Evolutionary conservation across 805 yeast genomes (phyloP).

Genomic region (Starmerella gropengiesseri): DNA sequence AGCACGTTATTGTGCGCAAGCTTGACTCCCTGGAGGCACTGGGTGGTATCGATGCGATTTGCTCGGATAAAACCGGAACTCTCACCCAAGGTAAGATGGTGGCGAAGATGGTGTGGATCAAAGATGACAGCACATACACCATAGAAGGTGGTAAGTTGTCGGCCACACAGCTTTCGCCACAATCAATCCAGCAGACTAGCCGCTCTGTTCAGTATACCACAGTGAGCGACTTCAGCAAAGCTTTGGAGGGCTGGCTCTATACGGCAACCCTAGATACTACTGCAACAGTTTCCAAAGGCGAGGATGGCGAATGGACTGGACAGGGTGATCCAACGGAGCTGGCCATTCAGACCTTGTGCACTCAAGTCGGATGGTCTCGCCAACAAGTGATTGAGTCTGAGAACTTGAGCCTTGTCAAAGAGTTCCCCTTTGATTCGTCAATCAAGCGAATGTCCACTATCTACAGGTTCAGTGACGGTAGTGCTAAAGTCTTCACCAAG

Average conservation of each 20-base stretch:
- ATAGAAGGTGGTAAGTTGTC: constrained; percentile 41
- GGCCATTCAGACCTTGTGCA: constrained; percentile 69
- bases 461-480: constrained; percentile 32
- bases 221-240: constrained; percentile 5
- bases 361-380: constrained; percentile 39
- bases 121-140: constrained; percentile 46
- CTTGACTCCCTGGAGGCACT: constrained; percentile 68
- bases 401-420: constrained; percentile 37
- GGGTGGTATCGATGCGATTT: constrained; percentile 68
- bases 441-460: constrained; percentile 63
- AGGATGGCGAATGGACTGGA: constrained; percentile 52
- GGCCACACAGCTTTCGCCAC: constrained; percentile 32
- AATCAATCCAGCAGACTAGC: not conserved
- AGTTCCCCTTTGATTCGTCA: constrained; percentile 66
- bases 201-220: not conserved
- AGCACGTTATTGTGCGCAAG: constrained; percentile 64
- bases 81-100: constrained; percentile 73
- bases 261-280: constrained; percentile 72
- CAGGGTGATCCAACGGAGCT: constrained; percentile 87
- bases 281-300: constrained; percentile 48
- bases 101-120: constrained; percentile 59
- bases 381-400: constrained; percentile 9
- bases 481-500: constrained; percentile 41
- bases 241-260: constrained; percentile 39
- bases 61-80: constrained; percentile 78